phyloP scores from a whole-genome alignment of 2,329 filamentous ascomycete genomes.

The Ophiostoma piceae region DNA sequence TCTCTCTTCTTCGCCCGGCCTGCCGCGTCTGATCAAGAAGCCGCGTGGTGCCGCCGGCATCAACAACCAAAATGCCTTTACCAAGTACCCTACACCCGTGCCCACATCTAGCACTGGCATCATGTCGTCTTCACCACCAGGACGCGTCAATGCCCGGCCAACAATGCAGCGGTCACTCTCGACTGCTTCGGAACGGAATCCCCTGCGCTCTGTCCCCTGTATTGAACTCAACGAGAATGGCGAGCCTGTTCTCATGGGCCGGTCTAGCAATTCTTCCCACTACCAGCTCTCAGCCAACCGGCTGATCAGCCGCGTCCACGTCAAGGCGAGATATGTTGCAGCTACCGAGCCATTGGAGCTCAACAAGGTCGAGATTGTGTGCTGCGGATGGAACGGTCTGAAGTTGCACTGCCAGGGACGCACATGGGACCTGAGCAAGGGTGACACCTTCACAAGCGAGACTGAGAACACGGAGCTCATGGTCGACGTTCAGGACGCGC shows the following conservation, averaged over 20 bases:
- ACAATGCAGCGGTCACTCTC: slow-evolving; percentile 57
- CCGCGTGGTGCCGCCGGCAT: slow-evolving; percentile 19
- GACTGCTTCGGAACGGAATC: slow-evolving; percentile 68
- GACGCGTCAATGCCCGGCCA: slow-evolving; percentile 37
- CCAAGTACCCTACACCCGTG: slow-evolving; percentile 86
- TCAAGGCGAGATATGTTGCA: slow-evolving; percentile 77
- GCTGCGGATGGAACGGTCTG: slow-evolving; percentile 91
- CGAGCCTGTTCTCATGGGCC: slow-evolving; percentile 77
- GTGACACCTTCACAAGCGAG: slow-evolving; percentile 83
- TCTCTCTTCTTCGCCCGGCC: slow-evolving; percentile 68
- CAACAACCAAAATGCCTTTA: slow-evolving; percentile 41
- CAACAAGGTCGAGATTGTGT: slow-evolving; percentile 80
- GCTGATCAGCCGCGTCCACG: slow-evolving; percentile 87
- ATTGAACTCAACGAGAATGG: slow-evolving; percentile 77
- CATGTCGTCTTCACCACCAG: slow-evolving; percentile 76
- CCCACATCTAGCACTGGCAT: slow-evolving; percentile 92
- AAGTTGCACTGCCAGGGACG: slow-evolving; percentile 87
- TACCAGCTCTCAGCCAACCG: slow-evolving; percentile 90
- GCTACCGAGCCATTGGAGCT: slow-evolving; percentile 61
- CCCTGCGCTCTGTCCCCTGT: slow-evolving; percentile 76
- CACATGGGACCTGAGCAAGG: slow-evolving; percentile 80
- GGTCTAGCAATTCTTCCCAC: slow-evolving; percentile 92
- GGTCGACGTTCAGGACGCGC: slow-evolving; percentile 88
- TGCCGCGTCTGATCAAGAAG: slow-evolving; percentile 62
- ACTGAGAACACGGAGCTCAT: slow-evolving; percentile 86